Evolutionary conservation across 179 eudicot species (phyloP).

Genomic region (Amaranthus tricolor): DNA sequence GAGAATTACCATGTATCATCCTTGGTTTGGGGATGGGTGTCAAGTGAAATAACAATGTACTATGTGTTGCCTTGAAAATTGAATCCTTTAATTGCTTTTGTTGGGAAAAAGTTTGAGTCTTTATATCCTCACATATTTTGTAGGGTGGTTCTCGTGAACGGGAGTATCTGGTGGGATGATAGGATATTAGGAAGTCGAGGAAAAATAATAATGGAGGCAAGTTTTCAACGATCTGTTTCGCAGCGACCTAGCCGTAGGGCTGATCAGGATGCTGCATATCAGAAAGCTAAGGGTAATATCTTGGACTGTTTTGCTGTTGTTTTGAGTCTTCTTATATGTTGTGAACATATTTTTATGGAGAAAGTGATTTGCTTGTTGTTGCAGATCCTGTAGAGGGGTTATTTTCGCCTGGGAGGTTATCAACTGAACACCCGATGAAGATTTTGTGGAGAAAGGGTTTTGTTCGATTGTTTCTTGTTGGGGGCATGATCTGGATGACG

Average conservation of each 20-base stretch:
- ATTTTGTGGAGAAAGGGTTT: conserved; percentile 83
- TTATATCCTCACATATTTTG: not conserved
- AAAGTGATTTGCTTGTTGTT: conserved; percentile 19
- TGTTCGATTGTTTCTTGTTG: conserved; percentile 77
- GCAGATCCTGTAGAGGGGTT: conserved; percentile 45
- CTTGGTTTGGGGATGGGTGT: no score
- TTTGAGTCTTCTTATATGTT: not conserved
- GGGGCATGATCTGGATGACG: conserved; percentile 86
- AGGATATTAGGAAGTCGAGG: conserved; percentile 22
- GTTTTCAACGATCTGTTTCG: conserved; percentile 50
- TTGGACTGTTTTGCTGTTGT: not conserved
- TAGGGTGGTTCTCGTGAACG: conserved; percentile 1
- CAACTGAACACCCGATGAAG: conserved; percentile 56
- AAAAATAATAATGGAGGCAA: conserved; percentile 42
- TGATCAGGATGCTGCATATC: conserved; percentile 36
- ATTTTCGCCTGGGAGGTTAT: conserved; percentile 41
- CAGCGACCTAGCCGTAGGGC: conserved; percentile 55
- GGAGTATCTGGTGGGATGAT: conserved; percentile 23
- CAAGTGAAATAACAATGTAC: no score
- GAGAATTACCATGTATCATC: no score
- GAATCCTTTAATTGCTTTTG: not conserved
- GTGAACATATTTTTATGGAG: not conserved
- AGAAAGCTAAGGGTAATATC: conserved; percentile 36
- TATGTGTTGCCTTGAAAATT: no score
- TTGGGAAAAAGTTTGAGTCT: not conserved